Percentiles rank a stretch among this genome's conserved stretches.
phyloP scores from a whole-genome alignment of 2,329 filamentous ascomycete genomes.

The Penicillium brasilianum region DNA sequence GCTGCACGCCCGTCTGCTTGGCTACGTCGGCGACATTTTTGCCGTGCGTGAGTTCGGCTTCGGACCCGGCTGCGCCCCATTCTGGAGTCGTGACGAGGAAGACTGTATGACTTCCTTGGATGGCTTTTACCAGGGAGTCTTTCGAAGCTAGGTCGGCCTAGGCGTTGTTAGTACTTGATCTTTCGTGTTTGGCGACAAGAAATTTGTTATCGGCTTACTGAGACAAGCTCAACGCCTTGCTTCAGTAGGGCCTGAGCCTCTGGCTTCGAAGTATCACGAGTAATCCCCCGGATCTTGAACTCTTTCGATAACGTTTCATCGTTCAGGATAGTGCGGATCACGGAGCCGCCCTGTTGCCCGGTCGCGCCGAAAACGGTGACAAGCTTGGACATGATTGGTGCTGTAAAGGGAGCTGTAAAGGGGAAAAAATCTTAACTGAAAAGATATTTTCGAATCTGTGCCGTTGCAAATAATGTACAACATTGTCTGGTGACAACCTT shows the following conservation, averaged over 20 bases:
- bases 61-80: constrained; percentile 35
- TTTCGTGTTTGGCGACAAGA: not conserved
- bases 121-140: not conserved
- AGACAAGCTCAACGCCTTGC: constrained; percentile 58
- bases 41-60: constrained; percentile 39
- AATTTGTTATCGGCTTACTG: constrained; percentile 36
- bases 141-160: not conserved
- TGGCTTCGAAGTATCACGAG: constrained; percentile 54
- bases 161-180: constrained; percentile 47
- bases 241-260: constrained; percentile 52
- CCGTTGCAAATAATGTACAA: not conserved
- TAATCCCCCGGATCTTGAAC: constrained; percentile 62
- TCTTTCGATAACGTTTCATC: constrained; percentile 52
- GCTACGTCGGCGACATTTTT: constrained; percentile 47
- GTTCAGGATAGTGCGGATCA: constrained; percentile 53
- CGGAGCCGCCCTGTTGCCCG: constrained; percentile 64
- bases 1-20: constrained; percentile 42
- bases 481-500: too few relatives aligned
- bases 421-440: not conserved
- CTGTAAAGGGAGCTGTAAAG: too few relatives aligned
- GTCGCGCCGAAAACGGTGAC: constrained; percentile 65
- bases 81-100: constrained; percentile 57
- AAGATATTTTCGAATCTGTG: not conserved
- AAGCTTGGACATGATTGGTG: constrained; percentile 30
- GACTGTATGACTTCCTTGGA: constrained; percentile 31